Evolutionary conservation across 2,329 filamentous ascomycete genomes (phyloP).

Genomic region (Fusarium sp.): DNA sequence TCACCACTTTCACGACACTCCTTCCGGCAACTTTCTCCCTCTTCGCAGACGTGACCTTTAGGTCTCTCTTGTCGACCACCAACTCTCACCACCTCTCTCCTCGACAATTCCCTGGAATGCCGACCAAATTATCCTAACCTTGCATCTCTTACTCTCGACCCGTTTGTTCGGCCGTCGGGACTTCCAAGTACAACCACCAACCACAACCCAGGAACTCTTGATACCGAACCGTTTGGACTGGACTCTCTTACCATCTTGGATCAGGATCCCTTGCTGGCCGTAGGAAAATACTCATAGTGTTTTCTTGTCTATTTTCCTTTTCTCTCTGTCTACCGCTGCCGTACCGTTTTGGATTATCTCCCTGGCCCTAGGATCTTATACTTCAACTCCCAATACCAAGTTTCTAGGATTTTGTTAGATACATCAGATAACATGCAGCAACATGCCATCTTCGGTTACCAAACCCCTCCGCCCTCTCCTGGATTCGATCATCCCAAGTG

Average conservation of each 20-base stretch:
- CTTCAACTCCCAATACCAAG: conserved; percentile 35
- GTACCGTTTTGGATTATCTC: conserved; percentile 45
- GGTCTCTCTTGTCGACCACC: conserved; percentile 45
- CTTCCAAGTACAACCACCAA: conserved; percentile 40
- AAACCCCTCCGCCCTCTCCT: conserved; percentile 70
- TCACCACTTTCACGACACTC: conserved; percentile 56
- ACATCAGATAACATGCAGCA: conserved; percentile 68
- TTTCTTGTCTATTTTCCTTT: conserved; percentile 45
- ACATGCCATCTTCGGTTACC: conserved; percentile 69
- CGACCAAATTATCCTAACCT: conserved; percentile 24
- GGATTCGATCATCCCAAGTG: conserved; percentile 65
- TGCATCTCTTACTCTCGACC: conserved; percentile 55
- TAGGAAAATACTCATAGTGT: conserved; percentile 44
- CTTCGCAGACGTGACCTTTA: conserved; percentile 47
- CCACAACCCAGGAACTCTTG: conserved; percentile 39
- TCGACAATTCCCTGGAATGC: conserved; percentile 41
- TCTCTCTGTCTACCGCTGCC: conserved; percentile 35
- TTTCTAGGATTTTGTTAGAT: conserved; percentile 45
- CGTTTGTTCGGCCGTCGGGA: conserved; percentile 65
- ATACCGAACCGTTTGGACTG: conserved; percentile 48
- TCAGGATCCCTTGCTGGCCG: conserved; percentile 47
- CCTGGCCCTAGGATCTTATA: conserved; percentile 38
- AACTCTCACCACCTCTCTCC: conserved; percentile 26
- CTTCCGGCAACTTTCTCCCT: conserved; percentile 51
- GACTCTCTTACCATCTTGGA: conserved; percentile 42